Evolutionary conservation across 2,329 filamentous ascomycete species (phyloP), one percentile per base, ranked within the genome.

Genomic region (Epichloe sylvatica): DNA sequence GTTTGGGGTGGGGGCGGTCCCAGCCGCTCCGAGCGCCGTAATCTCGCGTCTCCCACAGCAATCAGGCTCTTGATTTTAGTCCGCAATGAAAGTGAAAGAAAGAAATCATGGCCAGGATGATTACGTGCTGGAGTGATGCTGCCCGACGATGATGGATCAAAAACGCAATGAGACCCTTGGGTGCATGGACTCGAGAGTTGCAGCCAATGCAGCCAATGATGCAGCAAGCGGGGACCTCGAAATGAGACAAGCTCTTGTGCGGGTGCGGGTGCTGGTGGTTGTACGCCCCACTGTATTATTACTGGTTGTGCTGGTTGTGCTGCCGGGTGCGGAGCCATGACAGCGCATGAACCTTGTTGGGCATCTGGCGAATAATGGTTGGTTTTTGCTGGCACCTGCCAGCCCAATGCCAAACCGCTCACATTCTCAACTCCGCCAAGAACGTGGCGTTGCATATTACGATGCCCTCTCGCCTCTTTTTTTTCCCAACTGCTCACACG

Each of bases 101-200:
- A 25, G 23, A 21, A 23, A 21, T 13, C 8, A 43, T 43, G 41
- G 25, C 23, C 9, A 8, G 5, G 25, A 15, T 19, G 38, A 42
- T 46, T 43, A 43, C 49, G 30, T 12, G 30, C 42, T 45, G 9
- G 30, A 45, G 30, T 12, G 8, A 33, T 25, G 23, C 56, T 56
- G 60, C 60, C 61, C 59, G 60, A 63, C 57, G 47, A 49, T 46
- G 55, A 34, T 23, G 35, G 45, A 35, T 21, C n/a, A 21, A 12
- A 17, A 33, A 37, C 25, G 23, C 40, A 49, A 49, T 49, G 41
- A 49, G 35, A 46, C 44, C 38, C 39, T 47, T n/a, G 23, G 43
- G 42, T 47, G 51, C 51, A 52, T 49, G 47, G 19, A 51, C 38
- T 21, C 13, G 36, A 43, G 15, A 15, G 41, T 49, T 46, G 48